Conservation (phyloP, 768 basidiomycete species). For the Kwoniella shandongensis region DNA sequence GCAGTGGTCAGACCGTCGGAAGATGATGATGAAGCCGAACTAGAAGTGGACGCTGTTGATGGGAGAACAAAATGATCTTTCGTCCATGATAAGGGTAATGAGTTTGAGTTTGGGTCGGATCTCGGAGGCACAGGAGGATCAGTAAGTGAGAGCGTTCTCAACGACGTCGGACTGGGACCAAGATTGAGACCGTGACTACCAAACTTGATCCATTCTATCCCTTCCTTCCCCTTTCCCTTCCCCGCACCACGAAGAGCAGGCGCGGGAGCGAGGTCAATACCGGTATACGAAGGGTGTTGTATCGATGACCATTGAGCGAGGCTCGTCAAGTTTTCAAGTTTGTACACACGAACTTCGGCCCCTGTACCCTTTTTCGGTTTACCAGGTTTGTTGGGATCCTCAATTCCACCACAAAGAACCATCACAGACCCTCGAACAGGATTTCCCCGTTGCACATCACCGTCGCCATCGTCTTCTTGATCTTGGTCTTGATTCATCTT, state of each 20-base stretch:
- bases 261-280: neutral
- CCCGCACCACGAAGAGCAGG: too few species aligned
- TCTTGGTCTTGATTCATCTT: too few species aligned
- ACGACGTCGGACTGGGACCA: too few species aligned
- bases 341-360: slow-evolving; percentile 21
- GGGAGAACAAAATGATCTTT: slow-evolving; percentile 6
- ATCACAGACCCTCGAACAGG: slow-evolving; percentile 16
- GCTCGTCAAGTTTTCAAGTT: slow-evolving; percentile 16
- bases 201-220: slow-evolving; percentile 10
- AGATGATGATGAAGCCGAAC: neutral
- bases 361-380: slow-evolving; percentile 19
- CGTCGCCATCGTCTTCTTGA: slow-evolving; percentile 4
- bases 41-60: too few species aligned
- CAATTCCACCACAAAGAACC: slow-evolving; percentile 22
- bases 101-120: neutral
- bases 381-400: slow-evolving; percentile 12
- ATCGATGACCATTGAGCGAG: slow-evolving; percentile 22
- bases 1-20: neutral
- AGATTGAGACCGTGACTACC: too few species aligned
- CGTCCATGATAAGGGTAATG: slow-evolving; percentile 3
- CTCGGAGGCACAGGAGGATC: neutral
- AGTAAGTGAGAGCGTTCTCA: too few species aligned
- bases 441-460: neutral
- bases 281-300: slow-evolving; percentile 2
- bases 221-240: slow-evolving; percentile 3